A percentile compares a stretch with the other conserved stretches of the same genome.
These are phyloP conservation scores for Truncatella angustata DNA, from an alignment of 2,329 filamentous ascomycete species.

Conservation along the genomic window DNA sequence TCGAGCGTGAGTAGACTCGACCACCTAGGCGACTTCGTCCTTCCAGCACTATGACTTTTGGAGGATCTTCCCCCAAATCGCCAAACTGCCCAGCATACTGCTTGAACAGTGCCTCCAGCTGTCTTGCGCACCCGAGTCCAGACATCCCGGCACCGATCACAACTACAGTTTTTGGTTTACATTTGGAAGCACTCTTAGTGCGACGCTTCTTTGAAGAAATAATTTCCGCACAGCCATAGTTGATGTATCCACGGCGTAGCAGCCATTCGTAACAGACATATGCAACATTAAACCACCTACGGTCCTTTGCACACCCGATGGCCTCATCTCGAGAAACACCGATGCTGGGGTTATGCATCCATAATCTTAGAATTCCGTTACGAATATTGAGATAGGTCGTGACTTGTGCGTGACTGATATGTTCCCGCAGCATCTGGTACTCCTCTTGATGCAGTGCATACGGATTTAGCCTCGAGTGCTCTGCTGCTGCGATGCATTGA, in stretches of 20 bases:
- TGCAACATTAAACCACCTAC: constrained; percentile 84
- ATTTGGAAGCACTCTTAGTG: constrained; percentile 41
- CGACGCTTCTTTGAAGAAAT: constrained; percentile 42
- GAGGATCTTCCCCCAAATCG: constrained; percentile 64
- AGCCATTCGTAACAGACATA: constrained; percentile 92
- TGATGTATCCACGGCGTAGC: constrained; percentile 87
- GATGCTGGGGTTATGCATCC: constrained; percentile 82
- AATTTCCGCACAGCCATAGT: constrained; percentile 88
- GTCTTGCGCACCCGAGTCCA: constrained; percentile 86
- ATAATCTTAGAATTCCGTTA: constrained; percentile 88
- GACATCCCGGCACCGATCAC: constrained; percentile 94
- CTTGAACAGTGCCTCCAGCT: constrained; percentile 80
- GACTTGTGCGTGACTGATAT: constrained; percentile 85
- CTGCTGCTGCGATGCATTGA: constrained; percentile 86
- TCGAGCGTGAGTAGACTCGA: constrained; percentile 80
- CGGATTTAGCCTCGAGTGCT: constrained; percentile 84
- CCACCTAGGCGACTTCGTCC: constrained; percentile 85
- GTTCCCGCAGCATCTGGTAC: constrained; percentile 73
- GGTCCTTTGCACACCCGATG: constrained; percentile 83
- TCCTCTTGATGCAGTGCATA: constrained; percentile 85
- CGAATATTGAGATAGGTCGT: constrained; percentile 95
- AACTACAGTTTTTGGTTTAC: constrained; percentile 69
- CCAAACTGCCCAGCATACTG: constrained; percentile 72
- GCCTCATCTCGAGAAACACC: constrained; percentile 82
- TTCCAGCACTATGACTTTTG: constrained; percentile 79